phyloP scores from a whole-genome alignment of 2,329 filamentous ascomycete genomes.

The Verticillium klebahnii region DNA sequence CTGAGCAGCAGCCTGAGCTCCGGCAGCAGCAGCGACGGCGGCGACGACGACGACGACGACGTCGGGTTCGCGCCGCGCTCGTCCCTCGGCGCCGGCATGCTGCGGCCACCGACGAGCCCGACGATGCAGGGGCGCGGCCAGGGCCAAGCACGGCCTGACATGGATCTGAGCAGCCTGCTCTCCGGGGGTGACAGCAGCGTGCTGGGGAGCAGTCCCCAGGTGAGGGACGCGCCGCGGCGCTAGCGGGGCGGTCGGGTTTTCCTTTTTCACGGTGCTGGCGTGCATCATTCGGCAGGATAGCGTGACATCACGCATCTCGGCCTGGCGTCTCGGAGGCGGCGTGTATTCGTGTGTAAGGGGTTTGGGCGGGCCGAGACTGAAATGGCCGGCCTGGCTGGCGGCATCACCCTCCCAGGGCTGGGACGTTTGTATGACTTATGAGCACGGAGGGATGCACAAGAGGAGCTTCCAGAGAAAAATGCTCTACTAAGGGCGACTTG shows the following conservation, averaged over 20 bases:
- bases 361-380: too few species aligned
- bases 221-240: constrained; percentile 28
- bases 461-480: too few species aligned
- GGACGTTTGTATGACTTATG: too few species aligned
- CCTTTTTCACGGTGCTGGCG: not conserved
- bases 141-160: constrained; percentile 12
- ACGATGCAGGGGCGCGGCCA: constrained; percentile 24
- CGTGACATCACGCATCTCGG: not conserved
- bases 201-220: constrained; percentile 49
- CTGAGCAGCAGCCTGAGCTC: constrained; percentile 43
- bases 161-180: constrained; percentile 53
- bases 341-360: too few species aligned
- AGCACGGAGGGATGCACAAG: too few species aligned
- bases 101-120: constrained; percentile 31
- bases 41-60: constrained; percentile 19
- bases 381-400: too few species aligned
- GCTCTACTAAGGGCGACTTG: too few species aligned
- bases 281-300: not conserved
- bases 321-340: not conserved
- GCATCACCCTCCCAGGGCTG: too few species aligned
- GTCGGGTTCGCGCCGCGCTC: constrained; percentile 36
- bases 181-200: constrained; percentile 55
- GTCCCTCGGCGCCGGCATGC: constrained; percentile 9
- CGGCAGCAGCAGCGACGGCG: constrained; percentile 12
- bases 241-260: not conserved